Conservation (phyloP, 305 asterid species). For the Rubia tinctorum region DNA sequence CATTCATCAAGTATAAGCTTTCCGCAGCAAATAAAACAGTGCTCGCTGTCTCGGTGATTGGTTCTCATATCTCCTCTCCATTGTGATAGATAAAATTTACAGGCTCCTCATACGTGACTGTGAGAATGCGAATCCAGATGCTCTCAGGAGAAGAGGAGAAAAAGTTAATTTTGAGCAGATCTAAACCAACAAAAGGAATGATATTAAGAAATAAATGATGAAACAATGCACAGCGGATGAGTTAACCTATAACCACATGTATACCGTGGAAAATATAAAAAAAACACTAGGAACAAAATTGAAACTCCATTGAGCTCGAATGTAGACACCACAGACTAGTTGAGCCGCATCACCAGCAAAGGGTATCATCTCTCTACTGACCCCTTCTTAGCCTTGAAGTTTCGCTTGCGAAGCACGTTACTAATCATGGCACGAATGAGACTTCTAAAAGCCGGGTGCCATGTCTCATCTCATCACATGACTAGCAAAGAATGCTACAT, state of each 20-base stretch:
- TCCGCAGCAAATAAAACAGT: not conserved
- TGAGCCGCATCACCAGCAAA: conserved; percentile 16
- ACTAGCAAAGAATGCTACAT: conserved; percentile 44
- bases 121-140: conserved; percentile 12
- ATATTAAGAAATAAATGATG: conserved; percentile 19
- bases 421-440: not conserved
- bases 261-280: conserved; percentile 8
- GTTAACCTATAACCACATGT: conserved; percentile 9
- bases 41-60: not conserved
- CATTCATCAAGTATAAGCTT: conserved; percentile 1
- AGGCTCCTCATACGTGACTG: conserved; percentile 10
- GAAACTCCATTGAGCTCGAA: conserved; percentile 19
- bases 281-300: conserved; percentile 23
- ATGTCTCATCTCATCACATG: conserved; percentile 21
- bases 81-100: conserved; percentile 9
- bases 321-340: conserved; percentile 16
- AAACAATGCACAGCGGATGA: conserved; percentile 20
- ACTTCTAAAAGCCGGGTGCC: conserved; percentile 18
- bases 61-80: not conserved
- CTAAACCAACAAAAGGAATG: conserved; percentile 9
- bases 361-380: conserved; percentile 13
- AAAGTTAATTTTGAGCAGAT: not conserved
- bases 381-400: not conserved
- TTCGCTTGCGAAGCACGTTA: not conserved
- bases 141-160: not conserved